Evolutionary conservation across 768 basidiomycete species (phyloP), one percentile per base, ranked within the genome.

Genomic region (Fistulinella prunicolor): DNA sequence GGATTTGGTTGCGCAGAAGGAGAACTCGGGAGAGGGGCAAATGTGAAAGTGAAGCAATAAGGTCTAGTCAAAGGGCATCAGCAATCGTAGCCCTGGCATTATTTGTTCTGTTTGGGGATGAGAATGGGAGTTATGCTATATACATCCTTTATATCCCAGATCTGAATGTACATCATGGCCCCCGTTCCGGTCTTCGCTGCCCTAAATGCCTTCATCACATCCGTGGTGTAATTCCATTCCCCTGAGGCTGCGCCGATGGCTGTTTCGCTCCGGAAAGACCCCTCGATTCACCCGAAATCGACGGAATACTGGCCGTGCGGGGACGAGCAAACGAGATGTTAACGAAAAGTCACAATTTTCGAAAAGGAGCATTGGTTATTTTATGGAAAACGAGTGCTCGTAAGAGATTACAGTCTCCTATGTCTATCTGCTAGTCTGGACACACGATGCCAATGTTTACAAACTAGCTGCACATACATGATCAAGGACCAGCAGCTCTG

Each of bases 151-250:
- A n/a, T n/a, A n/a, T n/a, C n/a, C n/a, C n/a, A n/a, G n/a, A n/a
- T n/a, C n/a, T n/a, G n/a, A n/a, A n/a, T n/a, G n/a, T n/a, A n/a
- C n/a, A n/a, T n/a, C n/a, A n/a, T n/a, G n/a, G n/a, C n/a, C 2
- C 3, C 3, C n/a, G 1, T 22, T 41, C 12, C 28, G 74, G 74
- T 82, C n/a, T 83, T 83, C 53, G 81, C 81, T 0, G 70, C 70
- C 0, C 58, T 82, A 39, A 82, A 82, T 50, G 79, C 80, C 5
- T 69, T 78, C 42, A 77, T 82, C 47, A 67, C 81, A 23, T 80
- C 80, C 17, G 55, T 75, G 12, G 78, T 82, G 4, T 83, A 82
- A 57, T 58, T 80, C 41, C 82, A 78, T 67, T 82, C 81, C 66
- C 81, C 72, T 49, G 81, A 82, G 65, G 82, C 81, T 3, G 75